Conservation (phyloP, 192 early-diverging fungal genomes). For the Rhizoclosmatium globosum region DNA sequence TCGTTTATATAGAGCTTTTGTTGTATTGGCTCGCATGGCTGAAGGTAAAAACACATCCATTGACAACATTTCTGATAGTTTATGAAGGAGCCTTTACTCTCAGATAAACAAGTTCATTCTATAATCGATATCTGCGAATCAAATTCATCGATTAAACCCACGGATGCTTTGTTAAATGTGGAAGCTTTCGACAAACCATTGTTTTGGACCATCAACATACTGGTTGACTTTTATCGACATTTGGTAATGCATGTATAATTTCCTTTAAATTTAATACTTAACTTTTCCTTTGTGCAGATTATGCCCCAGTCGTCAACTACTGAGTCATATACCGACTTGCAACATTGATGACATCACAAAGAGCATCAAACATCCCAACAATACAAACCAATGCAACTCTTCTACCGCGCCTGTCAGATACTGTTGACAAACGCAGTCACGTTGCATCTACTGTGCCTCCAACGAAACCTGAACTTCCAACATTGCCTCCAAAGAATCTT, state of each 20-base stretch:
- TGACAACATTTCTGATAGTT: no score
- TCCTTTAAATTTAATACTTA: neutral
- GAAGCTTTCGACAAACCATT: slow-evolving; percentile 33
- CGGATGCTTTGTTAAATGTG: neutral
- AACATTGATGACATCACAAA: neutral
- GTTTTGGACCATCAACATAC: slow-evolving; percentile 47
- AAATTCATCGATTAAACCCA: neutral
- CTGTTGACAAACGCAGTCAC: neutral
- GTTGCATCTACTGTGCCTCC: no score
- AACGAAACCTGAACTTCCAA: no score
- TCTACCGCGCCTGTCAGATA: neutral
- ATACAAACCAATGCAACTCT: neutral
- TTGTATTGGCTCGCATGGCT: slow-evolving; percentile 49
- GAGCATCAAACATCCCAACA: neutral
- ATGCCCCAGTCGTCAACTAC: neutral
- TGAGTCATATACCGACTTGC: neutral
- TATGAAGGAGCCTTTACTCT: neutral
- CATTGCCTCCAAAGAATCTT: no score
- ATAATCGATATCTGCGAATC: neutral
- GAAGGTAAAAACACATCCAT: slow-evolving; percentile 30
- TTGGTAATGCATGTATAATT: slow-evolving; percentile 14
- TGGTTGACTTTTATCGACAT: slow-evolving; percentile 43
- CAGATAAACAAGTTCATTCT: neutral
- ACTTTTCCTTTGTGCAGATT: neutral
- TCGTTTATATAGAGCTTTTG: slow-evolving; percentile 36